These are phyloP conservation scores for Purpureocillium lavendulum DNA, from an alignment of 2,329 filamentous ascomycete genomes.

Conservation along the genomic window DNA sequence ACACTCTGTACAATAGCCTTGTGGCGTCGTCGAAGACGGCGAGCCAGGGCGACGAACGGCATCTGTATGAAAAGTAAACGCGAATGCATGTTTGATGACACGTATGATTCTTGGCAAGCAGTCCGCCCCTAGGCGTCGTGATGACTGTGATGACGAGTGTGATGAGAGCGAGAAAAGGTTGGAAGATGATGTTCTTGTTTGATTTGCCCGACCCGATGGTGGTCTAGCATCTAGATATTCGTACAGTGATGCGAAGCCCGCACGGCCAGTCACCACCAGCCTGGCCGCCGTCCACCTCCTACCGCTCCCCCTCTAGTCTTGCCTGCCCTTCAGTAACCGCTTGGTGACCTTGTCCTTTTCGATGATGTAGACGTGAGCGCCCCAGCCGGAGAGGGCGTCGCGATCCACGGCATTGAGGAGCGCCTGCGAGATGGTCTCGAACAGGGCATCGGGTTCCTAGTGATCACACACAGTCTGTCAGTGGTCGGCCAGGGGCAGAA, in stretches of 20 bases:
- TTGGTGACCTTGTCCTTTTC: slow-evolving; percentile 99
- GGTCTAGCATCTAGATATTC: slow-evolving; percentile 11
- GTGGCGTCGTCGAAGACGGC: too few species aligned
- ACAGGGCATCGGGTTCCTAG: slow-evolving; percentile 84
- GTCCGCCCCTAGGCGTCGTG: too few species aligned
- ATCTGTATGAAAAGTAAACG: slow-evolving; percentile 1
- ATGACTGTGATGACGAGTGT: too few species aligned
- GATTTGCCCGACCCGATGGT: slow-evolving; percentile 2
- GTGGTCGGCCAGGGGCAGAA: too few species aligned
- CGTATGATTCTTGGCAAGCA: too few species aligned
- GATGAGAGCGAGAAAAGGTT: too few species aligned
- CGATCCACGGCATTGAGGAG: slow-evolving; percentile 92
- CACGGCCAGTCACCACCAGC: slow-evolving; percentile 7
- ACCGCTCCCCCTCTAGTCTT: slow-evolving; percentile 54
- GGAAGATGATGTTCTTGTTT: background rate
- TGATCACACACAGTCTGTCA: too few species aligned
- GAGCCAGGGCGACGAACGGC: background rate
- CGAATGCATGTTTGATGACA: background rate
- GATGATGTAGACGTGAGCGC: slow-evolving; percentile 97
- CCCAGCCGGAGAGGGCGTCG: slow-evolving; percentile 95
- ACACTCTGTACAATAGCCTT: slow-evolving; percentile 18
- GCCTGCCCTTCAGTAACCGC: slow-evolving; percentile 93
- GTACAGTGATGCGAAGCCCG: slow-evolving; percentile 8
- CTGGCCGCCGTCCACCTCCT: slow-evolving; percentile 7
- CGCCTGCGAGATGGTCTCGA: slow-evolving; percentile 96